Evolutionary conservation across 495 filamentous ascomycete species (phyloP), one percentile per base, ranked within the genome.

Genomic region (Hypoxylon subgilvum): DNA sequence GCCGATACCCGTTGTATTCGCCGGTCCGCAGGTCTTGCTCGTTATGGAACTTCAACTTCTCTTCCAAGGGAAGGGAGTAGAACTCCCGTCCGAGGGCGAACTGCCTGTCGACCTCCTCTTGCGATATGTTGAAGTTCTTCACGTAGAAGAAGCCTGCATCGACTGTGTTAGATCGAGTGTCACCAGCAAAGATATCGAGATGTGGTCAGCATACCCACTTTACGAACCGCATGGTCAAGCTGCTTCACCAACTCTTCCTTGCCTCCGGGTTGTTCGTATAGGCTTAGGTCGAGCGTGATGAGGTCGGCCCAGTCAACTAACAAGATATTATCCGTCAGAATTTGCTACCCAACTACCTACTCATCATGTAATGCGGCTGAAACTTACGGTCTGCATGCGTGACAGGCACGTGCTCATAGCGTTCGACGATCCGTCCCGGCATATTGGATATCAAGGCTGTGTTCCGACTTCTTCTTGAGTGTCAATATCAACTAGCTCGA

Each of bases 81-180:
- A 85, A 79, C 30, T 80, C 72, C 31, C 77, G 76, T 3, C 77
- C 84, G 0, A 86, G 71, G 28, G 80, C 78, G 52, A 86, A 87
- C 58, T 87, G 84, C 19, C 70, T 69, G 51, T 85, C 79, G 4
- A 87, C 75, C 62, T 86, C 75, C 31, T 86, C 82, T 55, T 85
- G 81, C 43, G 70, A 67, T 22, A 86, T 76, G 54, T 80, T 82
- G 66, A 81, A 85, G 69, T 84, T 82, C 57, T 77, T 83, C 3
- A 86, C 79, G 56, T 85, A 84, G 66, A 84, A 84, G 65, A 84
- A 85, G n/a, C 68, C 67, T 66, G 16, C 6, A 27, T 16, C 38
- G 30, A 18, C 10, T 34, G 18, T 30, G 32, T 58, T 18, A 57
- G 49, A 52, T 13, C 21, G 4, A 3, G 7, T n/a, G n/a, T n/a